phyloP scores from a whole-genome alignment of 2,329 filamentous ascomycete genomes.

The Elsinoe fawcettii region DNA sequence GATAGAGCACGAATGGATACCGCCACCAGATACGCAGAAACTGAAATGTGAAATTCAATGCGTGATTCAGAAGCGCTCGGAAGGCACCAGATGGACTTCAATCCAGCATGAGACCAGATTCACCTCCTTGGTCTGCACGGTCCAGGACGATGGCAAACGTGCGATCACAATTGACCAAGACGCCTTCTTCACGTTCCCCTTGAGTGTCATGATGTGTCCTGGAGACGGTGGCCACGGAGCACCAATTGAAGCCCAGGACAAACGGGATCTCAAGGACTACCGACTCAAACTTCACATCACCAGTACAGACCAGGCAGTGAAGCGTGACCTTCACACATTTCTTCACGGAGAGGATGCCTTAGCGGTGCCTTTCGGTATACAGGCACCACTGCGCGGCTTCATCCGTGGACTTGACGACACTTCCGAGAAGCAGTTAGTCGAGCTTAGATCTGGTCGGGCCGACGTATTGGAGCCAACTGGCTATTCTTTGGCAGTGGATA shows the following conservation, averaged over 20 bases:
- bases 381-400: background rate
- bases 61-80: background rate
- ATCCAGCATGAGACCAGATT: background rate
- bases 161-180: slow-evolving; percentile 4
- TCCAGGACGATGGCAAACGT: background rate
- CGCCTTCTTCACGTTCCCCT: background rate
- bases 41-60: slow-evolving; percentile 11
- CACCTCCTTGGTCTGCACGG: background rate
- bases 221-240: background rate
- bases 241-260: background rate
- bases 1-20: background rate
- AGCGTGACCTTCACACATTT: background rate
- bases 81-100: background rate
- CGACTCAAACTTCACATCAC: background rate
- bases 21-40: background rate
- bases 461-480: background rate
- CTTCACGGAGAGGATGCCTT: background rate
- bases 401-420: background rate
- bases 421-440: background rate
- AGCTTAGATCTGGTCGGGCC: background rate
- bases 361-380: background rate
- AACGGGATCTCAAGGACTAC: background rate
- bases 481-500: slow-evolving; percentile 23
- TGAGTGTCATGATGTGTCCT: background rate
- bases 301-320: background rate